Conservation (phyloP, 1,139 yeast species). For the Eremothecium sinecaudum region DNA sequence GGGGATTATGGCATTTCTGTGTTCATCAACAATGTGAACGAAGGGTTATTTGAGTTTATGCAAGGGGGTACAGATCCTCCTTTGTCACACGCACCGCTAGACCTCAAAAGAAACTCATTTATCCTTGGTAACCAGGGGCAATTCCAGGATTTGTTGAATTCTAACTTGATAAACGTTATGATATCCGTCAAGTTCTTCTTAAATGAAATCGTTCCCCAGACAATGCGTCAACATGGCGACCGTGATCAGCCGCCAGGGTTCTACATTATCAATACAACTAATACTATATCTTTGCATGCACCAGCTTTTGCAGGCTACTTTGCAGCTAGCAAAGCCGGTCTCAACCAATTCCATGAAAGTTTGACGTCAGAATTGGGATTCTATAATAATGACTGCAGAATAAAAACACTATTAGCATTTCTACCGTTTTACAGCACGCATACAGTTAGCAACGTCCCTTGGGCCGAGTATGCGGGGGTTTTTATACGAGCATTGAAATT, state of each 20-base stretch:
- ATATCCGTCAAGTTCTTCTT: slow-evolving; percentile 18
- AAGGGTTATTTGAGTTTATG: slow-evolving; percentile 9
- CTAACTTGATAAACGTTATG: slow-evolving; percentile 20
- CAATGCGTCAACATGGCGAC: slow-evolving; percentile 1
- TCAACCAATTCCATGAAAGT: slow-evolving; percentile 23
- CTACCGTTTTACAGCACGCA: slow-evolving; percentile 10
- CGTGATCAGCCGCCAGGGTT: slow-evolving; percentile 7
- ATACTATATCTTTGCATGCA: slow-evolving; percentile 9
- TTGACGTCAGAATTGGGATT: slow-evolving; percentile 16
- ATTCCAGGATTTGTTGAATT: slow-evolving; percentile 10
- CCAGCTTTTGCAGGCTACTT: slow-evolving; percentile 12
- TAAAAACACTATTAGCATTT: slow-evolving; percentile 13
- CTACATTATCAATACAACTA: slow-evolving; percentile 14
- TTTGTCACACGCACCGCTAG: not conserved
- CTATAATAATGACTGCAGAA: not conserved
- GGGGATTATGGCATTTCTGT: slow-evolving; percentile 10
- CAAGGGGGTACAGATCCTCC: not conserved
- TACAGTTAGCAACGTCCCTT: not conserved
- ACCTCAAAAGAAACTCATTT: slow-evolving; percentile 2
- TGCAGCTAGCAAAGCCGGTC: slow-evolving; percentile 19
- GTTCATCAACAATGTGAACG: slow-evolving; percentile 20
- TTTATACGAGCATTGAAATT: slow-evolving; percentile 3
- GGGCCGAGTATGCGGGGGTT: slow-evolving; percentile 1
- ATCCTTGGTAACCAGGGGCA: slow-evolving; percentile 7
- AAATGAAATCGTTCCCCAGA: slow-evolving; percentile 13